Evolutionary conservation across 2,329 filamentous ascomycete species (phyloP).

Genomic region (Exophiala bonariae): DNA sequence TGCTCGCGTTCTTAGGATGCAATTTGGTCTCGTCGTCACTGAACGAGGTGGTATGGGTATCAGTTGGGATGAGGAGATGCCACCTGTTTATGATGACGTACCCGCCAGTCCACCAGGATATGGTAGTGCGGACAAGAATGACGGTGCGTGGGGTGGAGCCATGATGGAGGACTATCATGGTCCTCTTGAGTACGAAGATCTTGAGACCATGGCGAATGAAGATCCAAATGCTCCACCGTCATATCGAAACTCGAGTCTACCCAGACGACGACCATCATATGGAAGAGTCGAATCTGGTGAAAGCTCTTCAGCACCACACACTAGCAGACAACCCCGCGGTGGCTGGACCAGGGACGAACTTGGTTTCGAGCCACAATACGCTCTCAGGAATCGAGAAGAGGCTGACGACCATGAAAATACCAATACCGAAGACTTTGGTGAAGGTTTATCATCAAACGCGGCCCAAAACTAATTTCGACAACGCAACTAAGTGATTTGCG

Average conservation of each 20-base stretch:
- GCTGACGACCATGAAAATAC: slow-evolving; percentile 5
- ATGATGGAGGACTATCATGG: slow-evolving; percentile 49
- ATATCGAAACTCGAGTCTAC: slow-evolving; percentile 16
- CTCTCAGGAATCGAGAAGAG: slow-evolving; percentile 5
- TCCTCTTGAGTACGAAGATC: slow-evolving; percentile 47
- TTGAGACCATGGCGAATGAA: slow-evolving; percentile 45
- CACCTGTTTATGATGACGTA: slow-evolving; percentile 91
- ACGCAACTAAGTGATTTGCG: no score
- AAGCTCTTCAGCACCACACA: slow-evolving; percentile 9
- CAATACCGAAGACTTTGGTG: slow-evolving; percentile 17
- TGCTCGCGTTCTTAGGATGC: slow-evolving; percentile 87
- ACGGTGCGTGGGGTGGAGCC: slow-evolving; percentile 33
- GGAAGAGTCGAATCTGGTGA: slow-evolving; percentile 10
- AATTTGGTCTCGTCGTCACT: slow-evolving; percentile 80
- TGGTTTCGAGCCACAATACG: slow-evolving; percentile 22
- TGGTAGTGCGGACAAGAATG: slow-evolving; percentile 42
- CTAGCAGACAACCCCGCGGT: slow-evolving; percentile 6
- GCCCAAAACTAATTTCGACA: not conserved
- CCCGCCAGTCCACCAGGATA: slow-evolving; percentile 81
- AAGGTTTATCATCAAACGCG: slow-evolving; percentile 16
- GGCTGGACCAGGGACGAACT: slow-evolving; percentile 28
- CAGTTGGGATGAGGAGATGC: slow-evolving; percentile 94
- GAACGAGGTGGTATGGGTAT: slow-evolving; percentile 85
- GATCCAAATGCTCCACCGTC: slow-evolving; percentile 30
- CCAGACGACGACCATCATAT: slow-evolving; percentile 10